phyloP scores from a whole-genome alignment of 2,329 filamentous ascomycete genomes.

The Penicillium paneum region DNA sequence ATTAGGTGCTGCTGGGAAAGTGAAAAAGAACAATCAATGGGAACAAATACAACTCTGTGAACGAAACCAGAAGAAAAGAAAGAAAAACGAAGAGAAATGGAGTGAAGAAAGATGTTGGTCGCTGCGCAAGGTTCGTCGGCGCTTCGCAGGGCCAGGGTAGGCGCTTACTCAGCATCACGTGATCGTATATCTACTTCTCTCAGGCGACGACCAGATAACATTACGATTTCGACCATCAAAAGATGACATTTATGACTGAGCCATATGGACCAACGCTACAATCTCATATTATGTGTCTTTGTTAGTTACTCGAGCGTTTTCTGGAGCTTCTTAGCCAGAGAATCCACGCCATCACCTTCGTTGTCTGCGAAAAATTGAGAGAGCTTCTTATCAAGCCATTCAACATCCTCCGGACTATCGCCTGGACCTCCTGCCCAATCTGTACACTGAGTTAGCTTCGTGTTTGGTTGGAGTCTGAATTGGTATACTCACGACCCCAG shows the following conservation, averaged over 20 bases:
- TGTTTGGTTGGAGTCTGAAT: not conserved
- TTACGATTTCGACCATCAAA: not conserved
- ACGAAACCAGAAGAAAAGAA: not conserved
- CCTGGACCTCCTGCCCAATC: conserved; percentile 67
- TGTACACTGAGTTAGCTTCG: conserved; percentile 21
- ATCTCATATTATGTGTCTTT: too few relatives aligned
- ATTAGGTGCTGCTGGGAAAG: not conserved
- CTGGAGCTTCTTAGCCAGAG: conserved; percentile 6
- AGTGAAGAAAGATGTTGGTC: conserved; percentile 3
- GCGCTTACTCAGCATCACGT: conserved; percentile 24
- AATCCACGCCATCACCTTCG: not conserved
- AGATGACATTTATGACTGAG: not conserved
- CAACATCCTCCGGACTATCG: conserved; percentile 65
- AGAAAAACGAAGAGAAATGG: conserved; percentile 5
- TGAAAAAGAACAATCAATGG: not conserved
- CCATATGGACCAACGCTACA: not conserved
- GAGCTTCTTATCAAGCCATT: conserved; percentile 66
- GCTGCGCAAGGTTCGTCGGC: conserved; percentile 11
- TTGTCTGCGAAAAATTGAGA: conserved; percentile 49
- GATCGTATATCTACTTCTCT: conserved; percentile 1
- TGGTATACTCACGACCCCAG: conserved; percentile 57
- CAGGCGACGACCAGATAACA: not conserved
- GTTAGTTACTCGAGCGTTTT: not conserved
- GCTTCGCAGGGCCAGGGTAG: conserved; percentile 8
- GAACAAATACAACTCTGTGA: not conserved